phyloP scores from a whole-genome alignment of 164 flowering plant genomes.

The Stephania cephalantha region DNA sequence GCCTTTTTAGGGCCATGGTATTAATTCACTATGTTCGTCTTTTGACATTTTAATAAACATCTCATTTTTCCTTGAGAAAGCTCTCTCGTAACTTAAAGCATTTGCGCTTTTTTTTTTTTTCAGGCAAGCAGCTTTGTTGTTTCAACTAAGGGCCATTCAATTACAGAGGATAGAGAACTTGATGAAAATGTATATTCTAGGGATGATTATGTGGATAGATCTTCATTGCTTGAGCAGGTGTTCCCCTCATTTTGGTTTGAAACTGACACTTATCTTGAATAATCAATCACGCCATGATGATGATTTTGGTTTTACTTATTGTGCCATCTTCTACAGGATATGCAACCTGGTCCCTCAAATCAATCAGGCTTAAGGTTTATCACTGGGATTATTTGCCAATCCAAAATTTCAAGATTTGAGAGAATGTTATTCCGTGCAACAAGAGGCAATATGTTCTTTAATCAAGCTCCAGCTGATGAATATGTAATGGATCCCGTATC shows the following conservation, averaged over 20 bases:
- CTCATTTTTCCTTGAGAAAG: neutral
- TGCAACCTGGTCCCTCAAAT: constrained; percentile 55
- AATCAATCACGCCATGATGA: constrained; percentile 1
- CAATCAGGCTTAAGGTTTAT: constrained; percentile 87
- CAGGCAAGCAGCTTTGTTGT: constrained; percentile 95
- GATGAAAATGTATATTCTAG: constrained; percentile 57
- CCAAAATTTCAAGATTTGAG: constrained; percentile 81
- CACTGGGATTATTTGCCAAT: constrained; percentile 77
- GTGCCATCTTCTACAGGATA: constrained; percentile 46
- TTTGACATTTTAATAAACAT: neutral
- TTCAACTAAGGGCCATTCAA: constrained; percentile 54
- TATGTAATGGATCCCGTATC: constrained; percentile 71
- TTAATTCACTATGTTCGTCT: too few relatives aligned
- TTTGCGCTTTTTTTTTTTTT: constrained; percentile 11
- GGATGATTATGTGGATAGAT: constrained; percentile 45
- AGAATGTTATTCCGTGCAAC: constrained; percentile 98
- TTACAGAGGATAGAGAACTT: constrained; percentile 66
- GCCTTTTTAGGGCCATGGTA: too few relatives aligned
- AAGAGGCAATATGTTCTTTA: constrained; percentile 96
- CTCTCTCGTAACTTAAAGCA: neutral
- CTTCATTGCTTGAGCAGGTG: constrained; percentile 90
- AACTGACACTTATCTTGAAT: neutral
- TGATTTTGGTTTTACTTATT: constrained; percentile 8
- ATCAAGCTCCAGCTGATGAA: constrained; percentile 84
- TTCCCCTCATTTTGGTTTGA: neutral